Evolutionary conservation across 2,329 filamentous ascomycete species (phyloP), one percentile per base, ranked within the genome.

Genomic region (Fonsecaea pedrosoi): DNA sequence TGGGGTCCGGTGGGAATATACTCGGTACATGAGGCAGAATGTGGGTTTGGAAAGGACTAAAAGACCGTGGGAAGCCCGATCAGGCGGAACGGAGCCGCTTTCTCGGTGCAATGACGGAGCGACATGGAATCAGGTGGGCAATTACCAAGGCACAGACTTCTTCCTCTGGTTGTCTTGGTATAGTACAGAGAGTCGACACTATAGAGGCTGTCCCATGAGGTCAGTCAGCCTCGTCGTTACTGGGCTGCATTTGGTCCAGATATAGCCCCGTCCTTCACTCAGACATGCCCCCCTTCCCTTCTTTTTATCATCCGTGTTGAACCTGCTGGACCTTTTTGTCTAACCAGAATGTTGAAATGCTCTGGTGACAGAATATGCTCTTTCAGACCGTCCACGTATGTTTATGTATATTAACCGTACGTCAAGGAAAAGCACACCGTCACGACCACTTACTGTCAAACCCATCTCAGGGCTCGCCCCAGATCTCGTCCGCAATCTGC

Each of bases 401-500:
- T 21, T 21, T 12, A 18, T 10, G 35, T 35, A 35, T 34, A 60
- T n/a, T 21, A 30, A 38, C n/a, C 34, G 18, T 15, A 34, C 13
- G 25, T 13, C 34, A 30, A 48, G 40, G 32, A 50, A 53, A 34
- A 18, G 30, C 3, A 30, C 4, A 34, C 9, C 42, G 4, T 37
- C 21, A 3, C 3, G 13, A 21, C 34, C 53, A 42, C 48, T 32
- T 21, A 54, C 15, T 32, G 18, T 1, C 21, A 30, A 38, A 12
- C 13, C 8, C 30, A 15, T 13, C 21, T 75, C 68, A 84, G 54
- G 79, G 75, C 75, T 84, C 76, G 1, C 81, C 82, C 89, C 89
- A 92, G 59, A 92, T 84, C 73, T 88, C 85, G 74, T 91, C 85
- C 0, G 89, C 89, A 70, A 92, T 85, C 73, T 85, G 80, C 71